These are phyloP conservation scores for Limonium bicolor DNA, from an alignment of 148 eudicot species.

Conservation along the genomic window DNA sequence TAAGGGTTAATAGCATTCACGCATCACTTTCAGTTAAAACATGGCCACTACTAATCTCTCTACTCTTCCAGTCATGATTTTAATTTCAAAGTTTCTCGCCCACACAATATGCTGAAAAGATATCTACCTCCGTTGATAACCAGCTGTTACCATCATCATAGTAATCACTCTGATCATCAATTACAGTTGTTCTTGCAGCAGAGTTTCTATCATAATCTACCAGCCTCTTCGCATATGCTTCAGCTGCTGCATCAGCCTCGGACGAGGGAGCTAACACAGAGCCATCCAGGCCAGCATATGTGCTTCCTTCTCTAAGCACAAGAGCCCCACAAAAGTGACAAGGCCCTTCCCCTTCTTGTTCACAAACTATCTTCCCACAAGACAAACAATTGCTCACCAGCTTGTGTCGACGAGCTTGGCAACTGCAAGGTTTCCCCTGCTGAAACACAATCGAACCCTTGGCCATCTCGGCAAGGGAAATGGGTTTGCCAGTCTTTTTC, in stretches of 20 bases:
- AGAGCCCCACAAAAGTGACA: constrained; percentile 90
- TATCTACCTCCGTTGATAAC: constrained; percentile 78
- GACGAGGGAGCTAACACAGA: constrained; percentile 31
- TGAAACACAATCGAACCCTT: constrained; percentile 86
- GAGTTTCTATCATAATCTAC: constrained; percentile 93
- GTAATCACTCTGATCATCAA: constrained; percentile 97
- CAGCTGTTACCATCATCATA: constrained; percentile 89
- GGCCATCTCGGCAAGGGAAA: constrained; percentile 95
- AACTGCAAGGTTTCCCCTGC: constrained; percentile 91
- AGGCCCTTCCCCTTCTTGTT: constrained; percentile 99
- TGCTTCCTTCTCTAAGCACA: constrained; percentile 85
- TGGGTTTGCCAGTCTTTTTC: constrained; percentile 72
- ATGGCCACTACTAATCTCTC: too few relatives aligned
- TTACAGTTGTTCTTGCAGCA: constrained; percentile 96
- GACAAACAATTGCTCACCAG: constrained; percentile 90
- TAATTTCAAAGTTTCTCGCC: too few relatives aligned
- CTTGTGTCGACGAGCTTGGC: constrained; percentile 88
- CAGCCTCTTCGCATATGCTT: constrained; percentile 95
- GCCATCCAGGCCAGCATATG: constrained; percentile 79
- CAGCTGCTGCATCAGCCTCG: constrained; percentile 84
- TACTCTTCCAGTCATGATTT: too few relatives aligned
- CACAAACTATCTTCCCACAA: constrained; percentile 97
- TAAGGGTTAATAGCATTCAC: too few relatives aligned
- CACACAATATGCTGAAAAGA: background rate
- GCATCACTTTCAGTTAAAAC: too few relatives aligned